Evolutionary conservation across 495 filamentous ascomycete species (phyloP), one percentile per base, ranked within the genome.

Genomic region (Xylaria scruposa): DNA sequence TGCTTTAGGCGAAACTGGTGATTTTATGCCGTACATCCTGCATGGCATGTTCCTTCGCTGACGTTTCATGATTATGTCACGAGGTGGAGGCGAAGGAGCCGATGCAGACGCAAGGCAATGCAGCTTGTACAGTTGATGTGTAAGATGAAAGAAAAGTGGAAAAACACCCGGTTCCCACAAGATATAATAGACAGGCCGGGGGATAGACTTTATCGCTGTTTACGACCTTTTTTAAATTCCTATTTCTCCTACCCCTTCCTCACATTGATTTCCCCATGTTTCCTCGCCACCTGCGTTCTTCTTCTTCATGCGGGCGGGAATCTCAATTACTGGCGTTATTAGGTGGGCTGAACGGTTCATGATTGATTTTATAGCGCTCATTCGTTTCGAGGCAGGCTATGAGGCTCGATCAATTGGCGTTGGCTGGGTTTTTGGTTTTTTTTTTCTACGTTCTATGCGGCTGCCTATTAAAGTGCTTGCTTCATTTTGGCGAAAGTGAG

Each of bases 121-220:
- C 49, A 67, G 9, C 49, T 31, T 51, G 47, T 44, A 21, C 53
- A 29, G 26, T 38, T 67, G 44, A 42, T 9, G 31, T 67, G 64
- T 54, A 67, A 67, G 64, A 67, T 53, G 47, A 44, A 56, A 29
- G 46, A 42, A 67, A 56, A 67, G 49, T 54, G 65, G 65, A 56
- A 56, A 54, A 56, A 67, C 24, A 19, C 49, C 21, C 13, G 26
- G 13, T 15, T 9, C 8, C 10, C 31, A 56, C 65, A 53, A 51
- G 8, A 67, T 36, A 31, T 51, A 29, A 56, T 67, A 67, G 65
- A 67, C 65, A 21, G 65, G 4, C 12, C 6, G 17, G 46, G 63
- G 42, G 42, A 66, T 66, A 66, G 63, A 66, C 10, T 68, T 59
- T 6, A 7, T 46, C 33, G 13, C 19, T 54, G 4, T 44, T 56